Evolutionary conservation across 2,329 filamentous ascomycete genomes (phyloP).

Genomic region (Fusarium dlaminii): DNA sequence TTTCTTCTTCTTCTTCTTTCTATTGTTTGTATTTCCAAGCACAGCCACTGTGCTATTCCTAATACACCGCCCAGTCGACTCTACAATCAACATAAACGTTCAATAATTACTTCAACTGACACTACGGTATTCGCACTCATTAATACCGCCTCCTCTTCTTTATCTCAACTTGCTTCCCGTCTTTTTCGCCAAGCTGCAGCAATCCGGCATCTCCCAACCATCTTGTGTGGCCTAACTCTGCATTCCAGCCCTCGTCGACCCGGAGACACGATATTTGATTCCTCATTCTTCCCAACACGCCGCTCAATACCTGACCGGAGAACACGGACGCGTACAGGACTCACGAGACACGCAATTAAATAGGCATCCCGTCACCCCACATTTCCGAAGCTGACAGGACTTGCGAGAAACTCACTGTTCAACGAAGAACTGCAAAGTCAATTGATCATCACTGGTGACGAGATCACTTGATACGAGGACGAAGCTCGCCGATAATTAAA

Average conservation of each 20-base stretch:
- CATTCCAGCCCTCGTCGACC: slow-evolving; percentile 40
- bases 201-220: slow-evolving; percentile 15
- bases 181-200: slow-evolving; percentile 6
- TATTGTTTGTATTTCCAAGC: slow-evolving; percentile 26
- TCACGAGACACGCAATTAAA: slow-evolving; percentile 10
- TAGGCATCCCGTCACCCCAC: slow-evolving; percentile 14
- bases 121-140: slow-evolving; percentile 34
- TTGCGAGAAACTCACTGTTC: background rate
- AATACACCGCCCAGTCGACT: slow-evolving; percentile 33
- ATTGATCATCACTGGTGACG: slow-evolving; percentile 17
- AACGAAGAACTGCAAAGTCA: slow-evolving; percentile 4
- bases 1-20: slow-evolving; percentile 17
- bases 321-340: slow-evolving; percentile 1
- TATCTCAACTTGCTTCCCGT: slow-evolving; percentile 14
- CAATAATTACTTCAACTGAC: slow-evolving; percentile 23
- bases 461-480: slow-evolving; percentile 29
- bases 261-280: slow-evolving; percentile 29
- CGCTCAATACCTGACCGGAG: background rate
- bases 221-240: slow-evolving; percentile 17
- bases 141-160: slow-evolving; percentile 29
- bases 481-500: slow-evolving; percentile 34
- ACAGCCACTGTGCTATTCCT: slow-evolving; percentile 17
- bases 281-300: slow-evolving; percentile 20
- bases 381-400: slow-evolving; percentile 5
- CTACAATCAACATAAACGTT: slow-evolving; percentile 19